Conservation (phyloP, 768 basidiomycete species). For the Collybia sordida region DNA sequence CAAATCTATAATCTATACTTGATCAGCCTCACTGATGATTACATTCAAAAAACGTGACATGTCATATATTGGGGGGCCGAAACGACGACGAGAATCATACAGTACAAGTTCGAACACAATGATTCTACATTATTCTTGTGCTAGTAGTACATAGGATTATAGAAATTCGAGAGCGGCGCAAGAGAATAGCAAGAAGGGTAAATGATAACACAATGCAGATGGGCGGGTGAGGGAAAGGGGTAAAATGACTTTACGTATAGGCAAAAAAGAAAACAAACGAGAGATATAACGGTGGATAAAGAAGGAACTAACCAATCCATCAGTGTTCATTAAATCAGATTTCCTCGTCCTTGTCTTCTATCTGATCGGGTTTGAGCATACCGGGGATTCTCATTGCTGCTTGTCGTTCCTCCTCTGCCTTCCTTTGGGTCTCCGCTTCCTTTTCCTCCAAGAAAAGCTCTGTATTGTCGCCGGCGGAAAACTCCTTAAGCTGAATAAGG, state of each 20-base stretch:
- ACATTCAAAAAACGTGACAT: neutral
- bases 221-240: conserved; percentile 17
- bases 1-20: neutral
- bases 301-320: conserved; percentile 22
- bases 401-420: conserved; percentile 82
- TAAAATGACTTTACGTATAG: conserved; percentile 26
- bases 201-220: conserved; percentile 30
- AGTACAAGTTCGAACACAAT: neutral
- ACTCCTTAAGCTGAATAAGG: conserved; percentile 97
- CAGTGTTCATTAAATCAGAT: conserved; percentile 41
- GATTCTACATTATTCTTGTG: conserved; percentile 42
- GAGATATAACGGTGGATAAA: conserved; percentile 23
- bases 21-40: neutral
- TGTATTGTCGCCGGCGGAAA: conserved; percentile 85
- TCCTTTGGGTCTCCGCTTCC: conserved; percentile 77
- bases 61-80: no score
- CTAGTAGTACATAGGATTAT: conserved; percentile 43
- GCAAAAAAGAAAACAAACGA: conserved; percentile 11
- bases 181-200: conserved; percentile 15
- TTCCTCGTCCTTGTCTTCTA: conserved; percentile 94
- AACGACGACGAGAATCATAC: no score
- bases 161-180: conserved; percentile 28
- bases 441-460: conserved; percentile 95
- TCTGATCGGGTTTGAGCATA: conserved; percentile 92
- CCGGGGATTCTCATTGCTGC: conserved; percentile 95